phyloP scores from a whole-genome alignment of 2,329 filamentous ascomycete genomes.

The Talaromyces atroroseus region DNA sequence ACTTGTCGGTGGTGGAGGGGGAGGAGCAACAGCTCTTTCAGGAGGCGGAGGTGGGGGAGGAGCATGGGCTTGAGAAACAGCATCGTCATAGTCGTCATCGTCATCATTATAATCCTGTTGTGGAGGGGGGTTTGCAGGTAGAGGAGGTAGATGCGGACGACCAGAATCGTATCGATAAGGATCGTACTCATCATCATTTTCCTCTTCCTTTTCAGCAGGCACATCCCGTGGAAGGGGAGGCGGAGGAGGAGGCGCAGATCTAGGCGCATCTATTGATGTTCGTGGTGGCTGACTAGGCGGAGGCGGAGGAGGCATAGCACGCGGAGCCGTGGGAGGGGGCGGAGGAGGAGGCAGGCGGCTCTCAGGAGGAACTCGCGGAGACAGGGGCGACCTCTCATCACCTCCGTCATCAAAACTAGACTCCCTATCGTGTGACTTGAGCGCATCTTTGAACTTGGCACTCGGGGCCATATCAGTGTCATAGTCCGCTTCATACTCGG shows the following conservation, averaged over 20 bases:
- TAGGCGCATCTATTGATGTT: slow-evolving; percentile 65
- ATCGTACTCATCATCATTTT: slow-evolving; percentile 43
- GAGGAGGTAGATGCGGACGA: slow-evolving; percentile 26
- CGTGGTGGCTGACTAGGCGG: slow-evolving; percentile 60
- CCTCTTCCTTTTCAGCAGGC: slow-evolving; percentile 29
- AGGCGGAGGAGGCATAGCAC: slow-evolving; percentile 59
- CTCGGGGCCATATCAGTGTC: slow-evolving; percentile 96
- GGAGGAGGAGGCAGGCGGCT: slow-evolving; percentile 46
- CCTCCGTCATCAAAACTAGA: slow-evolving; percentile 67
- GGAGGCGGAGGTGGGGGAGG: slow-evolving; percentile 22
- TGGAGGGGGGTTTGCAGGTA: slow-evolving; percentile 17
- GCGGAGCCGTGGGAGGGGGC: slow-evolving; percentile 50
- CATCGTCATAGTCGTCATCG: slow-evolving; percentile 44
- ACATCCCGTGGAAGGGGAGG: slow-evolving; percentile 41
- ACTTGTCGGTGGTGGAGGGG: slow-evolving; percentile 25
- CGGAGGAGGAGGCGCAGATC: slow-evolving; percentile 60
- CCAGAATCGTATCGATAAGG: slow-evolving; percentile 48
- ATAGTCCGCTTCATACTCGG: slow-evolving; percentile 95
- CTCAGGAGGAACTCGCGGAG: slow-evolving; percentile 32
- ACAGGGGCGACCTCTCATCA: slow-evolving; percentile 50
- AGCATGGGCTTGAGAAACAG: slow-evolving; percentile 30
- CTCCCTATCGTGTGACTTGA: slow-evolving; percentile 75
- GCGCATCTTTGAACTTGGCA: slow-evolving; percentile 85
- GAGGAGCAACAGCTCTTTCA: slow-evolving; percentile 43
- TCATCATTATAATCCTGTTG: slow-evolving; percentile 41